Conservation (phyloP, 176 grass and related monocot species). For the Poa annua region DNA sequence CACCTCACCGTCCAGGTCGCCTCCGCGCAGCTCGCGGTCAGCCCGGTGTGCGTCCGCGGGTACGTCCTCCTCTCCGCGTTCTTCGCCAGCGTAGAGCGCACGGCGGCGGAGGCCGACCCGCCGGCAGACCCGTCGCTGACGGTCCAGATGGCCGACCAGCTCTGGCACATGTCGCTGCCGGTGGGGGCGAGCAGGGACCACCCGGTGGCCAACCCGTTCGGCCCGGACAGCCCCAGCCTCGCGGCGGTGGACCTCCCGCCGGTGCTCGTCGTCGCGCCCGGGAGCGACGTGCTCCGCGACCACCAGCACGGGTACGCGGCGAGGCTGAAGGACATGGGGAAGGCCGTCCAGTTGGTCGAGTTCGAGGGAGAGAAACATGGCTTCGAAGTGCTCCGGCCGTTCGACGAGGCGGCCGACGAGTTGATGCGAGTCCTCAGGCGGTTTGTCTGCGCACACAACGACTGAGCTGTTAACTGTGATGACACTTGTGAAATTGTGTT, state of each 20-base stretch:
- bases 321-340: conserved; percentile 51
- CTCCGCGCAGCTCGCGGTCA: background rate
- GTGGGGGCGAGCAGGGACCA: conserved; percentile 46
- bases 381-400: conserved; percentile 50
- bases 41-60: background rate
- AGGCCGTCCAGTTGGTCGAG: conserved; percentile 46
- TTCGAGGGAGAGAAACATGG: conserved; percentile 62
- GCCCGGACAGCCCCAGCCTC: conserved; percentile 47
- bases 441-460: too few species aligned
- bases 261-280: conserved; percentile 49
- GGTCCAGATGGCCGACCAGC: background rate
- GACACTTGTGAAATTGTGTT: too few species aligned
- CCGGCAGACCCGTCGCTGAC: background rate
- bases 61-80: background rate
- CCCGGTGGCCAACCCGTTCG: conserved; percentile 57
- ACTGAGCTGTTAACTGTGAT: too few species aligned
- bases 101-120: background rate
- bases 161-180: conserved; percentile 63
- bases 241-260: conserved; percentile 37
- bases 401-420: conserved; percentile 30
- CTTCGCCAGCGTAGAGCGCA: background rate
- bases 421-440: too few species aligned
- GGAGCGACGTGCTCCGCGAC: conserved; percentile 48
- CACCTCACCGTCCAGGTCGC: conserved; percentile 50
- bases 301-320: conserved; percentile 50